A percentile compares a stretch with the other conserved stretches of the same genome.
Evolutionary conservation across 1,284 basidiomycete species (phyloP).

Genomic region (Pholiota adiposa): DNA sequence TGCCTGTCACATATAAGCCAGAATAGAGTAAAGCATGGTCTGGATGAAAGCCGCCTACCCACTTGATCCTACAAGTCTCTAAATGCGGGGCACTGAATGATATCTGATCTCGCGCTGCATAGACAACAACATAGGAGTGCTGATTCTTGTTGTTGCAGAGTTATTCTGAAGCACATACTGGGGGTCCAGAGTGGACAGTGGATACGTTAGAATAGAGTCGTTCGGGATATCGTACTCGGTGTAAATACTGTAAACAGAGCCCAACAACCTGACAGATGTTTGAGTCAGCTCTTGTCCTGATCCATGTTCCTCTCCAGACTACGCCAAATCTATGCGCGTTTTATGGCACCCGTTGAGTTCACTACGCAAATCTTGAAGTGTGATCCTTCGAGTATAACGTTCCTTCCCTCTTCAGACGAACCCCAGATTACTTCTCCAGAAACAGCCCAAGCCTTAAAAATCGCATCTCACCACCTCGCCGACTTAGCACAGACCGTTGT

Average conservation of each 20-base stretch:
- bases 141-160: not conserved
- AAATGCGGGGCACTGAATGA: not conserved
- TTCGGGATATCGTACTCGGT: not conserved
- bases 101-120: not conserved
- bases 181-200: not conserved
- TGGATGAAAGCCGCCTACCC: not conserved
- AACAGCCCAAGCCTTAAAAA: constrained; percentile 49
- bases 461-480: constrained; percentile 53
- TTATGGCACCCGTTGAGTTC: constrained; percentile 31
- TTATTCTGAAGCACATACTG: not conserved
- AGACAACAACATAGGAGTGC: not conserved
- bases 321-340: constrained; percentile 31
- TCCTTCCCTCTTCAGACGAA: constrained; percentile 40
- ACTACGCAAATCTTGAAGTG: constrained; percentile 54
- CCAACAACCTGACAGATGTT: constrained; percentile 19
- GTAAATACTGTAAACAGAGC: constrained; percentile 19
- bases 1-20: constrained; percentile 46
- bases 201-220: not conserved
- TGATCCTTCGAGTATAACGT: constrained; percentile 58
- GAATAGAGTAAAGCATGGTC: constrained; percentile 15
- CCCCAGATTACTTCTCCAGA: constrained; percentile 49
- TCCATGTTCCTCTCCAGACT: constrained; percentile 30
- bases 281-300: constrained; percentile 5
- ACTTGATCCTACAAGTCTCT: not conserved
- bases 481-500: constrained; percentile 64